phyloP scores from a whole-genome alignment of 2,329 filamentous ascomycete genomes.

The Botrytis elliptica region DNA sequence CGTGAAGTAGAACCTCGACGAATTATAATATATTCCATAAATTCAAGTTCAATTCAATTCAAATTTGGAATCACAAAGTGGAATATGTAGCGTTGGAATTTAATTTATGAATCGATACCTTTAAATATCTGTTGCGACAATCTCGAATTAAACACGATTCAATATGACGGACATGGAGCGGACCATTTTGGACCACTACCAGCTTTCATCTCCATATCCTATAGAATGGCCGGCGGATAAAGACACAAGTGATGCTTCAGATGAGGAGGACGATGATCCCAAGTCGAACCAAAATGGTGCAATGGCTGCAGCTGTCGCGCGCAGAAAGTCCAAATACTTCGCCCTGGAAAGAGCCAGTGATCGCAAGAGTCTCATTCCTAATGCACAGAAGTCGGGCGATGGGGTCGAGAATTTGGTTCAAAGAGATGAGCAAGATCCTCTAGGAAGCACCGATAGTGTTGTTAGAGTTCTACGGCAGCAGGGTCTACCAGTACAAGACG shows the following conservation, averaged over 20 bases:
- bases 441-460: conserved; percentile 86
- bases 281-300: conserved; percentile 30
- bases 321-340: conserved; percentile 77
- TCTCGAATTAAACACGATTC: conserved; percentile 17
- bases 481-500: conserved; percentile 81
- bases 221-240: conserved; percentile 84
- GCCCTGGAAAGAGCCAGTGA: conserved; percentile 76
- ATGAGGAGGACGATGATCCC: conserved; percentile 47
- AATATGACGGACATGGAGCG: conserved; percentile 70
- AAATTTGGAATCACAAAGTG: background rate
- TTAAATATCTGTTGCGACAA: background rate
- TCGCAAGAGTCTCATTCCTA: conserved; percentile 61
- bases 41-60: background rate
- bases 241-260: conserved; percentile 67
- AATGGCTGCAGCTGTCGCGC: conserved; percentile 42
- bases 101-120: background rate
- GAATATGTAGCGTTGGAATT: background rate
- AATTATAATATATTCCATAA: background rate
- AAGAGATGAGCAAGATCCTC: conserved; percentile 86
- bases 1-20: background rate
- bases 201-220: conserved; percentile 74
- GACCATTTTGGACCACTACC: conserved; percentile 84
- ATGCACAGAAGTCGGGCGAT: conserved; percentile 65
- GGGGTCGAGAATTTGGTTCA: conserved; percentile 77
- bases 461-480: conserved; percentile 73